These are phyloP conservation scores for Rhinocladiella mackenziei DNA, from an alignment of 2,329 filamentous ascomycete genomes.

Conservation along the genomic window DNA sequence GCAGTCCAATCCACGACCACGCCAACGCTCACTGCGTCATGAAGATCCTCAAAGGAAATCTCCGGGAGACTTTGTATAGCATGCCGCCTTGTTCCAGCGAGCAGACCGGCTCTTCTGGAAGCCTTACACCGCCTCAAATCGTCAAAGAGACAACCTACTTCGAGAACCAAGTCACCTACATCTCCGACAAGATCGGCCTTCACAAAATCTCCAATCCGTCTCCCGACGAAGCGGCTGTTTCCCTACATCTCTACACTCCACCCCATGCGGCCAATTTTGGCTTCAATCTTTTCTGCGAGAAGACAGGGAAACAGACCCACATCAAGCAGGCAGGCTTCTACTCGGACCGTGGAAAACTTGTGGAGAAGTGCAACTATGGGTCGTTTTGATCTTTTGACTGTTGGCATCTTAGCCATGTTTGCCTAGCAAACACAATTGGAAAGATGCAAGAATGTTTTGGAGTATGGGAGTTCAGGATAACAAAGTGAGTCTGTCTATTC, in stretches of 20 bases:
- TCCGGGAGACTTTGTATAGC: constrained; percentile 77
- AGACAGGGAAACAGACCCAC: constrained; percentile 69
- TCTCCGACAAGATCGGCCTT: constrained; percentile 81
- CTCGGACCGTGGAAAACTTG: constrained; percentile 51
- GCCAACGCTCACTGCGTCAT: constrained; percentile 88
- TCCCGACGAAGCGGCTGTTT: constrained; percentile 68
- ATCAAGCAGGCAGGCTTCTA: constrained; percentile 68
- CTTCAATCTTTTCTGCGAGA: constrained; percentile 74
- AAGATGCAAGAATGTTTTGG: too few relatives aligned
- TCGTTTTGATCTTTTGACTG: constrained; percentile 18
- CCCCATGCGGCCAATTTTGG: constrained; percentile 81
- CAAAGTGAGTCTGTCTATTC: too few relatives aligned
- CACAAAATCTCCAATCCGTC: constrained; percentile 74
- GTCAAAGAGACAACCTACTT: constrained; percentile 65
- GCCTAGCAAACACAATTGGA: not conserved
- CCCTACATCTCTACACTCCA: constrained; percentile 82
- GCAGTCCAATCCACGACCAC: constrained; percentile 82
- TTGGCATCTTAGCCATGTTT: too few relatives aligned
- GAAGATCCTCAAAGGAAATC: constrained; percentile 74
- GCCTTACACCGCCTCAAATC: constrained; percentile 54
- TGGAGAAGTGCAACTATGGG: constrained; percentile 30
- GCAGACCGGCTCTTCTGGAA: constrained; percentile 40
- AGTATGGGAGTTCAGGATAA: too few relatives aligned
- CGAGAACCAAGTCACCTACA: constrained; percentile 77
- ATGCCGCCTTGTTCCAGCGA: constrained; percentile 55